These are phyloP conservation scores for Arthrobotrys megalospora DNA, from an alignment of 2,329 filamentous ascomycete genomes.

Conservation along the genomic window DNA sequence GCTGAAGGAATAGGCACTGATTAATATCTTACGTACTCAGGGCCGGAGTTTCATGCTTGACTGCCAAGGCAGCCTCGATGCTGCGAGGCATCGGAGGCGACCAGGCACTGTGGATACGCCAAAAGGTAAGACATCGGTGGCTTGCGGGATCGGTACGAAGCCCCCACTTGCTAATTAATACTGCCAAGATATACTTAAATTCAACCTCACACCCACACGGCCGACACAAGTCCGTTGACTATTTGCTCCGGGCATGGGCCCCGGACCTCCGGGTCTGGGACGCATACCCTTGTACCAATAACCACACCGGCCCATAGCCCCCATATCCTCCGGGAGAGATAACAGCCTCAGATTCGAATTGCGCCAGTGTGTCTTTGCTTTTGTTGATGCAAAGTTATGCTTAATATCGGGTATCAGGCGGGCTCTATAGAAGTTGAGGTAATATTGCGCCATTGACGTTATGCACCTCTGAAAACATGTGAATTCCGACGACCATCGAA, in stretches of 20 bases:
- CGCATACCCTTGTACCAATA: not conserved
- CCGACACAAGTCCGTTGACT: conserved; percentile 1
- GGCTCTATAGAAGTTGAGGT: conserved; percentile 22
- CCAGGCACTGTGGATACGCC: not conserved
- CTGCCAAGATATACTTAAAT: conserved; percentile 34
- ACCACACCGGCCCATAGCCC: not conserved
- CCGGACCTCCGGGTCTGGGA: not conserved
- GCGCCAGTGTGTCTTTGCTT: not conserved
- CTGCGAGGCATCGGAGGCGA: not conserved
- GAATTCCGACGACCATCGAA: conserved; percentile 16
- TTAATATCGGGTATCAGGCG: conserved; percentile 1
- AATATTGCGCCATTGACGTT: conserved; percentile 26
- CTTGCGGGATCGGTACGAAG: conserved; percentile 24
- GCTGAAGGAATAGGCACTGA: not conserved
- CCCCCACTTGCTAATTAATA: not conserved
- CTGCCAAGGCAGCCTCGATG: conserved; percentile 3
- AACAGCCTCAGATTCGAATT: not conserved
- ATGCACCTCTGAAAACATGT: conserved; percentile 3
- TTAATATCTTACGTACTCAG: conserved; percentile 21
- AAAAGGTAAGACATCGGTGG: conserved; percentile 18
- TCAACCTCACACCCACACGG: conserved; percentile 17
- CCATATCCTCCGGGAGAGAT: not conserved
- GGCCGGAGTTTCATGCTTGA: not conserved
- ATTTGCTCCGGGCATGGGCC: not conserved
- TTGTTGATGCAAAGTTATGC: not conserved